A percentile compares a stretch with the other conserved stretches of the same genome.
phyloP scores from a whole-genome alignment of 805 yeast genomes.

The Saturnispora besseyi region DNA sequence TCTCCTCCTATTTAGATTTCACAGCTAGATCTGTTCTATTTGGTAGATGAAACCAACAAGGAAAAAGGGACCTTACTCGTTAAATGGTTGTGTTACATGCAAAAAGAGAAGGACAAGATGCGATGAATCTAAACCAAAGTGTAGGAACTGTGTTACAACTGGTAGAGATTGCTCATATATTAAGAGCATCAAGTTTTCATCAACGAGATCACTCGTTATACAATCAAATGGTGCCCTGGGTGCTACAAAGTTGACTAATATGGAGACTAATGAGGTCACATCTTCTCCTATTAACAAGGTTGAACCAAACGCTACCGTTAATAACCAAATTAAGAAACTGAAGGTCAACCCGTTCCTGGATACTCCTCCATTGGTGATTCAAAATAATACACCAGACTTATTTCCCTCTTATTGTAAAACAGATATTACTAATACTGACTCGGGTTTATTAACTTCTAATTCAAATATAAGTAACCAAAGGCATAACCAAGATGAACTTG shows the following conservation, averaged over 20 bases:
- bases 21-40: too few species aligned
- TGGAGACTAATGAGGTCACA: not conserved
- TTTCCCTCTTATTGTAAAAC: not conserved
- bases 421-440: not conserved
- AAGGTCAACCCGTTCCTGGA: conserved; percentile 11
- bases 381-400: conserved; percentile 15
- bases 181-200: conserved; percentile 27
- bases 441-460: not conserved
- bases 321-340: not conserved
- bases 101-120: conserved; percentile 36
- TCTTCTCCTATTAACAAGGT: not conserved
- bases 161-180: conserved; percentile 32
- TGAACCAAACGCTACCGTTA: not conserved
- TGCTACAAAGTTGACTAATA: not conserved
- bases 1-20: too few species aligned
- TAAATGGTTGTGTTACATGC: conserved; percentile 39
- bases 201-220: conserved; percentile 23
- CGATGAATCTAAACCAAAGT: conserved; percentile 32
- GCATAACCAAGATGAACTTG: conserved; percentile 19
- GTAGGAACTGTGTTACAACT: conserved; percentile 33
- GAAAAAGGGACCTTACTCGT: conserved; percentile 35
- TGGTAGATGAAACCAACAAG: conserved; percentile 4
- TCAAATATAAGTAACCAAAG: not conserved
- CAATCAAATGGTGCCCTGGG: not conserved
- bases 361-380: conserved; percentile 18